Evolutionary conservation across 495 filamentous ascomycete species (phyloP), one percentile per base, ranked within the genome.

Genomic region (Penicillium chermesinum): DNA sequence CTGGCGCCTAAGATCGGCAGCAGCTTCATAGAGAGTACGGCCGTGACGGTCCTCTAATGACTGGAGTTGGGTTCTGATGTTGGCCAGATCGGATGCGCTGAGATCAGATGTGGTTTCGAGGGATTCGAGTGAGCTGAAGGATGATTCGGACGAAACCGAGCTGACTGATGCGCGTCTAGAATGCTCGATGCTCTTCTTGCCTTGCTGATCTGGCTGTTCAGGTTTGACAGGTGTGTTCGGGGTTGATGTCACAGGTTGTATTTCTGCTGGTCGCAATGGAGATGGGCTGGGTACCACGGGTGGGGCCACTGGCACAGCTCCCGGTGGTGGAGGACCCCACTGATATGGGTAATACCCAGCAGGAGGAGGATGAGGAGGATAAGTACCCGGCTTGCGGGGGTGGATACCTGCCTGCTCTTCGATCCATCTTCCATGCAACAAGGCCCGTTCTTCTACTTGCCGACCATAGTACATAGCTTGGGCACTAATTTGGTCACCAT

Each of bases 41-140:
- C 70, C 67, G 37, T 75, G 70, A 12, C 67, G 57, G 30, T 67
- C 62, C 27, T 72, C 50, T 1, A 75, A 49, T 8, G 64, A 62
- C 7, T 67, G 54, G 12, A 75, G 58, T 38, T 75, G 71, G 10
- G 61, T 53, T 38, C 71, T 70, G 15, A 72, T 55, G 5, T 62
- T 65, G 33, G 68, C 64, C 17, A 73, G 64, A 42, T 75, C 71
- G 4, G 69, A 66, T 8, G 66, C 55, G 42, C 54, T 59, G 20
- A 75, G 61, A 8, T 73, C 70, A 7, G 70, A 73, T 2, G 66
- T 67, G 10, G 70, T 71, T 14, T 67, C 70, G 7, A 73, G 41
- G 14, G 70, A 65, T 30, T 73, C 66, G 36, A 75, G 67, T 1
- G 71, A 75, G 41, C 65, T 65, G 7, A 73, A 50, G 0, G 71